Evolutionary conservation across 768 basidiomycete genomes (phyloP).

Genomic region (Russula brevipes): DNA sequence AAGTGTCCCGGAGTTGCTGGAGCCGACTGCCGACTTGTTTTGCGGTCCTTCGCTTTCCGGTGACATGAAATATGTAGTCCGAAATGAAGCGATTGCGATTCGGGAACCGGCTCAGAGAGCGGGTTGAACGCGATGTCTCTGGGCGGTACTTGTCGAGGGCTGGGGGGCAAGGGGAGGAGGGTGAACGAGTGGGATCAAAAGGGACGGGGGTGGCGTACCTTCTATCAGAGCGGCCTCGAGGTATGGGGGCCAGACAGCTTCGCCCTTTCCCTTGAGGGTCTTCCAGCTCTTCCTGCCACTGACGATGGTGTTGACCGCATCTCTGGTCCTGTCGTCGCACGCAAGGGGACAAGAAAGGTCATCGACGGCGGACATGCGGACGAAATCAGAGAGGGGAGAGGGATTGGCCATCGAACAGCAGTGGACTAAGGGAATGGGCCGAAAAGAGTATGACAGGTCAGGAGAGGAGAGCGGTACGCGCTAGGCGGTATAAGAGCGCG

Average conservation of each 20-base stretch:
- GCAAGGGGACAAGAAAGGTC: slow-evolving; percentile 23
- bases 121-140: slow-evolving; percentile 65
- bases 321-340: slow-evolving; percentile 32
- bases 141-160: slow-evolving; percentile 70
- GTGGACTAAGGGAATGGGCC: slow-evolving; percentile 11
- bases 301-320: slow-evolving; percentile 63
- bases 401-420: slow-evolving; percentile 19
- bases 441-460: slow-evolving; percentile 13
- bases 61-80: slow-evolving; percentile 64
- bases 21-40: slow-evolving; percentile 80
- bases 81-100: slow-evolving; percentile 78
- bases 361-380: slow-evolving; percentile 26
- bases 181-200: slow-evolving; percentile 6
- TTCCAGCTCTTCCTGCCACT: slow-evolving; percentile 72
- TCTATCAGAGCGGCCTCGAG: slow-evolving; percentile 73
- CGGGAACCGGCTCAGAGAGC: slow-evolving; percentile 69
- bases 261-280: slow-evolving; percentile 58
- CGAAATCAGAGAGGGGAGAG: slow-evolving; percentile 24
- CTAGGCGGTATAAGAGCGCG: slow-evolving; percentile 15
- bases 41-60: slow-evolving; percentile 64
- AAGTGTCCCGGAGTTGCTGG: slow-evolving; percentile 71
- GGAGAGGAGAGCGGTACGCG: neutral
- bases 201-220: slow-evolving; percentile 40
- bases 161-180: slow-evolving; percentile 28
- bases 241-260: slow-evolving; percentile 75